Evolutionary conservation across 2,329 filamentous ascomycete species (phyloP).

Genomic region (Chaetomium strumarium): DNA sequence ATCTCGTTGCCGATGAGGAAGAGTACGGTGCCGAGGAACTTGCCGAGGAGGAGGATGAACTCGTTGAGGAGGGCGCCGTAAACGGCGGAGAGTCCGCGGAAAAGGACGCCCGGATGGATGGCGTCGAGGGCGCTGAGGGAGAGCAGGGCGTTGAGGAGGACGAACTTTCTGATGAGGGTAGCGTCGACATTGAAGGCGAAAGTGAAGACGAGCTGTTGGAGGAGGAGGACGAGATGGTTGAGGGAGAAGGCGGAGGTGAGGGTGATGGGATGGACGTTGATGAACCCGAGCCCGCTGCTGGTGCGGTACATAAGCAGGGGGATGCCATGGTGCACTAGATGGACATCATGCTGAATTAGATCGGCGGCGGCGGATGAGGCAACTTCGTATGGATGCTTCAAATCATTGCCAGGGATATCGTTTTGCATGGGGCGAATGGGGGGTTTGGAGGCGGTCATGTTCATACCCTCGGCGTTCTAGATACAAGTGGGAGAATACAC

Average conservation of each 20-base stretch:
- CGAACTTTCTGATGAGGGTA: slow-evolving; percentile 35
- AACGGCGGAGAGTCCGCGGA: slow-evolving; percentile 20
- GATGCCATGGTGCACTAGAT: slow-evolving; percentile 18
- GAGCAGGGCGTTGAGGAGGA: slow-evolving; percentile 31
- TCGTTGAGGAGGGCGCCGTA: slow-evolving; percentile 35
- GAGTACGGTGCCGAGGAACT: slow-evolving; percentile 88
- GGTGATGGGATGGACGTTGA: slow-evolving; percentile 35
- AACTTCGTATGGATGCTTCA: background rate
- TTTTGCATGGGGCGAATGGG: slow-evolving; percentile 9
- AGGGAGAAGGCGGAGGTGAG: slow-evolving; percentile 24
- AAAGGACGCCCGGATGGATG: slow-evolving; percentile 31
- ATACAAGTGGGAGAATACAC: background rate
- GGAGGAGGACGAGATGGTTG: slow-evolving; percentile 31
- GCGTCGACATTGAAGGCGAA: slow-evolving; percentile 36
- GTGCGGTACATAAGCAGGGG: slow-evolving; percentile 7
- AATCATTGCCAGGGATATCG: slow-evolving; percentile 3
- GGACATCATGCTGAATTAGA: background rate
- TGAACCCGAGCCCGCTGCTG: slow-evolving; percentile 22
- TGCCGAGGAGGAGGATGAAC: slow-evolving; percentile 49
- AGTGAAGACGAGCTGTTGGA: slow-evolving; percentile 34
- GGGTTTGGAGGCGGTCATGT: slow-evolving; percentile 4
- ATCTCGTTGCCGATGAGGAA: slow-evolving; percentile 76
- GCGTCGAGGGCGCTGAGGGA: slow-evolving; percentile 29
- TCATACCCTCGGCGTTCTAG: slow-evolving; percentile 22
- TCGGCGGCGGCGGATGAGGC: background rate